Evolutionary conservation across 225 moss, liverwort and hornwort genomes (phyloP).

Genomic region (Thuidium tamariscinum): DNA sequence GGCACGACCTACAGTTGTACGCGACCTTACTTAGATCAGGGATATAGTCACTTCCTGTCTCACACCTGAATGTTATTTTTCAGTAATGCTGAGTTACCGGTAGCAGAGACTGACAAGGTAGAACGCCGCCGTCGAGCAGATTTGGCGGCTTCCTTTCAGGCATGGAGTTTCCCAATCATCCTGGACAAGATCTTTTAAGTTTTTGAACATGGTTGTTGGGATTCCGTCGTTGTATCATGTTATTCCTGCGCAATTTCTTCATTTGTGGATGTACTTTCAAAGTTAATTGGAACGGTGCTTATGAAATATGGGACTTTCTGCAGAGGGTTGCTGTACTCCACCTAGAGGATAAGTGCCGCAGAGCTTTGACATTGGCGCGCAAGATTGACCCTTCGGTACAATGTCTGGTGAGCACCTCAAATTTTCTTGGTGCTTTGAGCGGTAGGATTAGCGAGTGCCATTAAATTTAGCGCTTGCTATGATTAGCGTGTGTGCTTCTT

Average conservation of each 20-base stretch:
- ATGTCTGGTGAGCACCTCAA: constrained; percentile 47
- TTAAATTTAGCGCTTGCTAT: background rate
- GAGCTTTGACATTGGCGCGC: constrained; percentile 77
- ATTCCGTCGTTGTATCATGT: background rate
- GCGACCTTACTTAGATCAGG: background rate
- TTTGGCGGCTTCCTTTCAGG: constrained; percentile 98
- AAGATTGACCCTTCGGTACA: constrained; percentile 51
- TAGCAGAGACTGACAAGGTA: constrained; percentile 43
- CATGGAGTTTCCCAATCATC: background rate
- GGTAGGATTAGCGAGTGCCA: background rate
- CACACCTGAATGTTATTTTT: background rate
- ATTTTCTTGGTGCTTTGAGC: background rate
- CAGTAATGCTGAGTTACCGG: constrained; percentile 63
- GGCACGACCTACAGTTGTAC: background rate
- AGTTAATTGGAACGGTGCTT: background rate
- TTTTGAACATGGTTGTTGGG: background rate
- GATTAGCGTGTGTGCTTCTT: background rate
- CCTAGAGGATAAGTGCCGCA: constrained; percentile 81
- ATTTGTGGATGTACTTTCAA: background rate
- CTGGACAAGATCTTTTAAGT: background rate
- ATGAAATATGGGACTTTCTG: background rate
- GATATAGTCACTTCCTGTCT: background rate
- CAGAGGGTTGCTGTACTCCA: constrained; percentile 88
- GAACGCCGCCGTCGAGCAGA: constrained; percentile 81
- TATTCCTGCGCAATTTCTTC: background rate